Evolutionary conservation across 352 stramenopile species (phyloP).

Genomic region (Saprolegnia diclina): DNA sequence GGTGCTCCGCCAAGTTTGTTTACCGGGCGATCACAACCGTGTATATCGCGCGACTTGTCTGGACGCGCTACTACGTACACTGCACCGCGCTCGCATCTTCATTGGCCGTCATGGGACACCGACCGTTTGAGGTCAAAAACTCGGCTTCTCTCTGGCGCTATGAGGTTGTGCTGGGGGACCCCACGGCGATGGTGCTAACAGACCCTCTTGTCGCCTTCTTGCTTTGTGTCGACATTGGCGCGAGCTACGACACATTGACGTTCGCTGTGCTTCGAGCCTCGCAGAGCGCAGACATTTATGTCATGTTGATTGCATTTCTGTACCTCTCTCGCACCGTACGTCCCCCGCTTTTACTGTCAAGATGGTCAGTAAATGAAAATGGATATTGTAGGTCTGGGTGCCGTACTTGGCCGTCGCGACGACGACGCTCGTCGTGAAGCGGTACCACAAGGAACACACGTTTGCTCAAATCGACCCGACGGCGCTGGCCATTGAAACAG

Average conservation of each 20-base stretch:
- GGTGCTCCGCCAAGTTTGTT: not conserved
- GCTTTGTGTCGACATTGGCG: not conserved
- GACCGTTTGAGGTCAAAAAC: not conserved
- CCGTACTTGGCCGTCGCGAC: not conserved
- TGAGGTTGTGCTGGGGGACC: constrained; percentile 4
- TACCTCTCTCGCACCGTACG: constrained; percentile 2
- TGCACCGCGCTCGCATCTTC: not conserved
- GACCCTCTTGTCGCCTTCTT: not conserved
- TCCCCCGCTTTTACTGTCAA: not conserved
- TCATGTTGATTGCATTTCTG: not conserved
- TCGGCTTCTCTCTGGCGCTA: not conserved
- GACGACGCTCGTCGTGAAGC: not conserved
- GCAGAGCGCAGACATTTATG: not conserved
- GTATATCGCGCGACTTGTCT: not conserved
- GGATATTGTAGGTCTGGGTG: not conserved
- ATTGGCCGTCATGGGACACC: not conserved
- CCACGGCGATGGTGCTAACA: not conserved
- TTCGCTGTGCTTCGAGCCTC: constrained; percentile 5
- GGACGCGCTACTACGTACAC: constrained; percentile 2
- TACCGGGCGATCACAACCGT: not conserved
- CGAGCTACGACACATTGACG: constrained; percentile 4
- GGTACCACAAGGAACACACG: not conserved
- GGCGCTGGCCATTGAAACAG: not conserved
- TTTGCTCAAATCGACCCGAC: constrained; percentile 13
- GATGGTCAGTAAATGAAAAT: not conserved